Evolutionary conservation across 768 basidiomycete genomes (phyloP).

Genomic region (Artomyces pyxidatus): DNA sequence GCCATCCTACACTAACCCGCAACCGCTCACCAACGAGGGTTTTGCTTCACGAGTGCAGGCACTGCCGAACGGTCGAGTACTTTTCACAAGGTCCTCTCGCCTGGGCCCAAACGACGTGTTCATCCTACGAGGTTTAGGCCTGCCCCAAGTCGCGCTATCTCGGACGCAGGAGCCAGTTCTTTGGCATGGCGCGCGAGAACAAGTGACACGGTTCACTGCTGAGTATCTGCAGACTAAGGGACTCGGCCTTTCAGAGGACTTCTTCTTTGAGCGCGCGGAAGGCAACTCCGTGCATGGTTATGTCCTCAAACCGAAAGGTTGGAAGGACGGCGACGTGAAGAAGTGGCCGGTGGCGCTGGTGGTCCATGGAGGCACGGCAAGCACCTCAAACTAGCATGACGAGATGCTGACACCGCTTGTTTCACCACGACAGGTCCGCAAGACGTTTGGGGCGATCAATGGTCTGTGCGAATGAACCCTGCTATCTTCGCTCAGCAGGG

Average conservation of each 20-base stretch:
- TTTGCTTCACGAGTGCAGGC: constrained; percentile 55
- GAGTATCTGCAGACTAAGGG: constrained; percentile 46
- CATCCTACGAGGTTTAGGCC: constrained; percentile 42
- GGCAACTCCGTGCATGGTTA: constrained; percentile 77
- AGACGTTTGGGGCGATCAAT: constrained; percentile 83
- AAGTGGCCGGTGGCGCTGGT: constrained; percentile 76
- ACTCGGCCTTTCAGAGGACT: constrained; percentile 62
- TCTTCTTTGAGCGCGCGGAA: constrained; percentile 84
- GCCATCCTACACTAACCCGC: constrained; percentile 41
- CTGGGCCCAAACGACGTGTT: constrained; percentile 76
- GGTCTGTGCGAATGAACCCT: constrained; percentile 91
- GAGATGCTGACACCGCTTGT: too few species aligned
- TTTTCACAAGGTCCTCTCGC: constrained; percentile 69
- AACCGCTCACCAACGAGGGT: constrained; percentile 51
- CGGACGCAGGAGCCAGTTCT: constrained; percentile 15
- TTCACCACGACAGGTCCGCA: constrained; percentile 69
- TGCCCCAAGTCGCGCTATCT: constrained; percentile 25
- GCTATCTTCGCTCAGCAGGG: constrained; percentile 73
- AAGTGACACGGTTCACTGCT: constrained; percentile 60
- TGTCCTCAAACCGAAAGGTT: constrained; percentile 75
- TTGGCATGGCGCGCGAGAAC: constrained; percentile 30
- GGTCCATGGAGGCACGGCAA: constrained; percentile 61
- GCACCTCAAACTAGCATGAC: background rate
- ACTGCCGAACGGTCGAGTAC: constrained; percentile 49
- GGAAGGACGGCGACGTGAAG: constrained; percentile 44